These are phyloP conservation scores for Akanthomyces muscarius DNA, from an alignment of 2,329 filamentous ascomycete species.

Conservation along the genomic window DNA sequence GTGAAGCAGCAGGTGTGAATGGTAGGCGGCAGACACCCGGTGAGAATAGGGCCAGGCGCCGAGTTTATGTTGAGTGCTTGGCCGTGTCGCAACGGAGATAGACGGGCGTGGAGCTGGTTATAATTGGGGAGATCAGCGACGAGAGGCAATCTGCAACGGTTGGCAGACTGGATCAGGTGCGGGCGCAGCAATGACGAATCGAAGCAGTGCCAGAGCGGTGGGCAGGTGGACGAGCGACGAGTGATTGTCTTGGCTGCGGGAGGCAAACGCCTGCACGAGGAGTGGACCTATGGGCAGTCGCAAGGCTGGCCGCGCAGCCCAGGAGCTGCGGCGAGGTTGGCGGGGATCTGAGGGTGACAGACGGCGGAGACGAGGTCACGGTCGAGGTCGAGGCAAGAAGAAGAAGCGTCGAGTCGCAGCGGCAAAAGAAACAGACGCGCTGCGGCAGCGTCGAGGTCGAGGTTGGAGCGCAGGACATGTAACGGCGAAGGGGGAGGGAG, in stretches of 20 bases:
- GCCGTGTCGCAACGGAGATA: neutral
- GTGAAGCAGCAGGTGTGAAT: slow-evolving; percentile 14
- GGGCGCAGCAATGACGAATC: slow-evolving; percentile 1
- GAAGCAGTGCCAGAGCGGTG: neutral
- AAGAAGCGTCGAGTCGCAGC: neutral
- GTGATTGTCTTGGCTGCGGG: neutral
- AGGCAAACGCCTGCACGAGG: slow-evolving; percentile 1
- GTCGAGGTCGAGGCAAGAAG: neutral
- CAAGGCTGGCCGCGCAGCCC: neutral
- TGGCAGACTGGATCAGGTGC: neutral
- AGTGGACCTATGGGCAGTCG: neutral
- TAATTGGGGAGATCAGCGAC: neutral
- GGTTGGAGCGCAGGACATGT: neutral
- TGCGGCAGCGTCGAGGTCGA: neutral
- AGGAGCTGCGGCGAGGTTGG: neutral
- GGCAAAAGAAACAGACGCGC: neutral
- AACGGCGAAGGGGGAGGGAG: neutral
- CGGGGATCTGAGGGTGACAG: neutral
- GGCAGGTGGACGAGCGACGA: neutral
- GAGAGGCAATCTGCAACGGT: neutral
- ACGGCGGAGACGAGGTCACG: neutral
- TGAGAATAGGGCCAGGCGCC: neutral
- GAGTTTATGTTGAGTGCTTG: neutral
- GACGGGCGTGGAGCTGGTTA: neutral
- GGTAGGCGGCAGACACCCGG: neutral